Evolutionary conservation across 2,329 filamentous ascomycete species (phyloP).

Genomic region (Fusarium concolor): DNA sequence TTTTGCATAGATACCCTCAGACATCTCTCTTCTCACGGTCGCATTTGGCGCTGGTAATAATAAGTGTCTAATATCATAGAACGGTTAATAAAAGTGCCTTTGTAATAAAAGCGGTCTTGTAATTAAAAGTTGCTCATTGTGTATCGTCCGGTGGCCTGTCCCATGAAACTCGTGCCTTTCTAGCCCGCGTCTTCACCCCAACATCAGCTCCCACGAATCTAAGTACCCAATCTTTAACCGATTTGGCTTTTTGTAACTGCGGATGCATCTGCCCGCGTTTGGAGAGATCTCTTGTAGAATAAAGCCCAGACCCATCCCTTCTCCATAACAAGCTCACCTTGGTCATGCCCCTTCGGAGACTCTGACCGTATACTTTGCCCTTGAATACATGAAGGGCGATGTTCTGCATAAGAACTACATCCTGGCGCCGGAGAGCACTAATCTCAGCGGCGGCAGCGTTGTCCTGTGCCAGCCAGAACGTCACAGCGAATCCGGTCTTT

Average conservation of each 20-base stretch:
- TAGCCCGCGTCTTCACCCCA: slow-evolving; percentile 24
- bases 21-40: slow-evolving; percentile 39
- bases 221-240: slow-evolving; percentile 80
- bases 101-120: not conserved
- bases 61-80: slow-evolving; percentile 21
- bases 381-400: slow-evolving; percentile 82
- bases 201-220: slow-evolving; percentile 69
- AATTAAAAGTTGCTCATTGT: slow-evolving; percentile 43
- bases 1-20: slow-evolving; percentile 45
- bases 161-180: slow-evolving; percentile 48
- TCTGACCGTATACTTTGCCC: slow-evolving; percentile 85
- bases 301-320: slow-evolving; percentile 65
- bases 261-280: slow-evolving; percentile 52
- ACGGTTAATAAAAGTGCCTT: slow-evolving; percentile 6
- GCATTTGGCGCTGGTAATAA: slow-evolving; percentile 28
- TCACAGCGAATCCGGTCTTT: slow-evolving; percentile 80
- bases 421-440: slow-evolving; percentile 70
- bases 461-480: slow-evolving; percentile 78
- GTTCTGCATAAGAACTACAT: slow-evolving; percentile 83
- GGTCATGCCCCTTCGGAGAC: slow-evolving; percentile 77
- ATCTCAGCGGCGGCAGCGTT: slow-evolving; percentile 50
- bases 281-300: slow-evolving; percentile 63
- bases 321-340: slow-evolving; percentile 73
- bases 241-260: slow-evolving; percentile 71
- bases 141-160: slow-evolving; percentile 57